Percentiles rank a stretch among this genome's conserved stretches.
Conservation (phyloP, 768 basidiomycete genomes). For the Boletales sp. region DNA sequence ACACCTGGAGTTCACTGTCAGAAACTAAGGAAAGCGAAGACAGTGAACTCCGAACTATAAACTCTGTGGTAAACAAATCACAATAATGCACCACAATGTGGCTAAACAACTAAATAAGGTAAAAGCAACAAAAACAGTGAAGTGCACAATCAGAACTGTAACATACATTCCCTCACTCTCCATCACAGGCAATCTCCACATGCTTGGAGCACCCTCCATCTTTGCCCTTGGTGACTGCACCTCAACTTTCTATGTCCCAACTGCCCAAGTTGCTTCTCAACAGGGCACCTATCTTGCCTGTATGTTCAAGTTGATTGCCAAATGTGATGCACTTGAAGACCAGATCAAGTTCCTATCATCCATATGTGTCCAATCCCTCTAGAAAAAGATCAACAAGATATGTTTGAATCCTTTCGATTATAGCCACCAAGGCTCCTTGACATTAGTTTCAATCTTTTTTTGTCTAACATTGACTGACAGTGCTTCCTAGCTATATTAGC, state of each 20-base stretch:
- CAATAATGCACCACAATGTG: too few relatives aligned
- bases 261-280: slow-evolving; percentile 94
- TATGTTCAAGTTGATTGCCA: slow-evolving; percentile 71
- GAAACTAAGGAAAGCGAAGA: too few relatives aligned
- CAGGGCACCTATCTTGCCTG: slow-evolving; percentile 92
- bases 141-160: too few relatives aligned
- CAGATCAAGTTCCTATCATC: slow-evolving; percentile 30
- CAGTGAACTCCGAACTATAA: too few relatives aligned
- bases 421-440: slow-evolving; percentile 94
- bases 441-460: slow-evolving; percentile 39
- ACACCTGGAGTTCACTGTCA: too few relatives aligned
- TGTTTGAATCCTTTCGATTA: slow-evolving; percentile 91
- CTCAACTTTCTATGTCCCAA: slow-evolving; percentile 89
- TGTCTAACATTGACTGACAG: neutral
- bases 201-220: slow-evolving; percentile 73
- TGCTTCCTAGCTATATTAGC: slow-evolving; percentile 72
- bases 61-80: too few relatives aligned
- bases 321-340: slow-evolving; percentile 59
- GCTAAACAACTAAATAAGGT: too few relatives aligned
- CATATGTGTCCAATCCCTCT: slow-evolving; percentile 46
- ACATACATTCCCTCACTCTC: neutral
- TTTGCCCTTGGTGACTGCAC: slow-evolving; percentile 97
- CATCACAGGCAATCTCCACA: slow-evolving; percentile 63
- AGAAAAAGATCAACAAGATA: slow-evolving; percentile 66
- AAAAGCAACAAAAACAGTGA: too few relatives aligned